Evolutionary conservation across 306 rosid genomes (phyloP), one percentile per base, ranked within the genome.

Genomic region (Pterocarpus santalinus): DNA sequence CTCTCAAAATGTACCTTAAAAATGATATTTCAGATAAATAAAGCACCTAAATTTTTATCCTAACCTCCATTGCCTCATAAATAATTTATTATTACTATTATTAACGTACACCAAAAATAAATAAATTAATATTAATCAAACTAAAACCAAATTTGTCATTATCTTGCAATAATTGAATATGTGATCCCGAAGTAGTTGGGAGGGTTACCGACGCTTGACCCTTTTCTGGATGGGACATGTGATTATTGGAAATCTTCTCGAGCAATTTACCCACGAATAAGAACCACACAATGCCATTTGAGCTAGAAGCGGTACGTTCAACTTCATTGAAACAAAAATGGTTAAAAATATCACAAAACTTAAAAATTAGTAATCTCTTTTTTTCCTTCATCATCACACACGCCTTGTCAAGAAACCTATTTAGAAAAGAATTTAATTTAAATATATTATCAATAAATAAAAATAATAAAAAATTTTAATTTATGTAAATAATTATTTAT

Each of bases 1-100:
- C 91, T 73, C 78, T 75, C 1, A 43, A 76, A 87, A 73, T 77
- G 69, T 76, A 80, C 87, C 90, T 87, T 58, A 76, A 77, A 66
- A 77, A 72, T 69, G 53, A 71, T 65, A 76, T 44, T 56, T 35
- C 1, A 10, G 58, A 16, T 16, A 33, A 58, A 77, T 76, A 49
- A 65, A 66, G 47, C 43, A 66, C 38, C 60, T 15, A 62, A 51
- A 3, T 69, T 72, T 67, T 68, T 44, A 41, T 65, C 73, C 38
- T 64, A 69, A 9, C 15, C 8, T 4, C 38, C 36, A 66, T 28
- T 47, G 38, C 64, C 56, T 75, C 28, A 60, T 82, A 64, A 57
- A 43, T 56, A 52, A 32, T 71, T 17, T 79, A 47, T 9, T 79
- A 35, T 51, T 22, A 22, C 1, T 22, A 22, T 22, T 22, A 22